Conservation (phyloP, 129 eudicot genomes). For the Arctium minus region DNA sequence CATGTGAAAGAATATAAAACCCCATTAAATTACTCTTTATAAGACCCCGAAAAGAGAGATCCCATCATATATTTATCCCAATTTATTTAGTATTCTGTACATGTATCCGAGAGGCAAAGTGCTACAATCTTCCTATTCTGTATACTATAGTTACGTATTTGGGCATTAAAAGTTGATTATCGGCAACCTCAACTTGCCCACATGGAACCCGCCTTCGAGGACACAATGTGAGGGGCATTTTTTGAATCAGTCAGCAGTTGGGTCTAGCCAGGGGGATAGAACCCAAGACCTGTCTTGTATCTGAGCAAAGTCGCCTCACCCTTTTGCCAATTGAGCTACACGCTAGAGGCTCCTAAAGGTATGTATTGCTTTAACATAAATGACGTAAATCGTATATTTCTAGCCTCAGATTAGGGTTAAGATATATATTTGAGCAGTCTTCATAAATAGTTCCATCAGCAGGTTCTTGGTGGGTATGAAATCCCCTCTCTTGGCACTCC, state of each 20-base stretch:
- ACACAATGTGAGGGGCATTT: too few relatives aligned
- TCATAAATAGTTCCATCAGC: slow-evolving; percentile 53
- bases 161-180: too few relatives aligned
- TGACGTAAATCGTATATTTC: slow-evolving; percentile 65
- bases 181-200: too few relatives aligned
- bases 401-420: slow-evolving; percentile 58
- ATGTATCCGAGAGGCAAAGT: not conserved
- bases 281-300: too few relatives aligned
- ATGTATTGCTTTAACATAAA: slow-evolving; percentile 6
- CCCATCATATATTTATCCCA: not conserved
- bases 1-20: too few relatives aligned
- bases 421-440: slow-evolving; percentile 63
- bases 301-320: too few relatives aligned
- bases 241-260: too few relatives aligned
- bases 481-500: slow-evolving; percentile 66
- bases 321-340: too few relatives aligned
- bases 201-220: too few relatives aligned
- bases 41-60: not conserved
- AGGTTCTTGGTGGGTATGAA: slow-evolving; percentile 57
- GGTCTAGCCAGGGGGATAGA: too few relatives aligned
- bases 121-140: not conserved
- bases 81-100: not conserved
- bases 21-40: not conserved
- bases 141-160: not conserved
- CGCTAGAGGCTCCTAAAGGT: not conserved